Percentiles rank a stretch among this genome's conserved stretches.
These are phyloP conservation scores for Aureobasidium sp. DNA, from an alignment of 2,329 filamentous ascomycete genomes.

Conservation along the genomic window DNA sequence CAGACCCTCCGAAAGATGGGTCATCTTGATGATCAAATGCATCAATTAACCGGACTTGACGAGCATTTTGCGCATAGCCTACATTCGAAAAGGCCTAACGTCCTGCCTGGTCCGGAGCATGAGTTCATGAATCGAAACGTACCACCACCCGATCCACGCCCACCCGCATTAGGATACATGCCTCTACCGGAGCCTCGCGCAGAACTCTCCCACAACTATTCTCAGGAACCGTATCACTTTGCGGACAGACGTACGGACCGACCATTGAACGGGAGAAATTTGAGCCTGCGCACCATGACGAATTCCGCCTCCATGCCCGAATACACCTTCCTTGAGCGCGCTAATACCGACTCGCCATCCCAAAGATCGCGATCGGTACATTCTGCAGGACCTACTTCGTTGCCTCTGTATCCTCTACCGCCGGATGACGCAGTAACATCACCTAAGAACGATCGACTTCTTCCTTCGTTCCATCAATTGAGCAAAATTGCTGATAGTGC, in stretches of 20 bases:
- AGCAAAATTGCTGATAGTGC: constrained; percentile 27
- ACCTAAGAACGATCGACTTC: constrained; percentile 23
- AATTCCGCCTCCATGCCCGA: constrained; percentile 2
- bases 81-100: background rate
- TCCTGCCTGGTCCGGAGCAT: background rate
- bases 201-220: background rate
- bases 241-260: background rate
- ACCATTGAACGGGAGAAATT: background rate
- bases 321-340: background rate
- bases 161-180: background rate
- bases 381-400: background rate
- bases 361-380: background rate
- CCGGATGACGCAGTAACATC: constrained; percentile 18
- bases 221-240: background rate
- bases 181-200: background rate
- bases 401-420: background rate
- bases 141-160: background rate
- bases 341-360: background rate
- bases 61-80: background rate
- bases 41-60: background rate
- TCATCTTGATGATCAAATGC: background rate
- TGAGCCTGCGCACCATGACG: constrained; percentile 10
- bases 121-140: background rate
- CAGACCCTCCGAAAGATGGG: background rate
- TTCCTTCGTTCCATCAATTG: constrained; percentile 29